Base-by-base conservation (phyloP, 1,284 basidiomycete species). In the Pyrrhoderma lamaoense region DNA sequence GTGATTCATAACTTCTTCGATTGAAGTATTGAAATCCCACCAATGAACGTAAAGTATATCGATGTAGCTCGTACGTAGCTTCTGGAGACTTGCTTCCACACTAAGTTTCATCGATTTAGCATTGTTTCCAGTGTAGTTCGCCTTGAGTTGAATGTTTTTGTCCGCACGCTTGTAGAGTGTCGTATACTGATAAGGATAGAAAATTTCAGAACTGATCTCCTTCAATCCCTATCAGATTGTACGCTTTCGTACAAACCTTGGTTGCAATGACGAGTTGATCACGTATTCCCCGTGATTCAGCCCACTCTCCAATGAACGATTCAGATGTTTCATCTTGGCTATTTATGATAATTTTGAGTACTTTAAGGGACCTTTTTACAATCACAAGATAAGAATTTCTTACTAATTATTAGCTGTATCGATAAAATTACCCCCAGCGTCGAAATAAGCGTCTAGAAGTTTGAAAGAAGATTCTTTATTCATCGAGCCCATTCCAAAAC, bases 351-450 rank as follows among this genome's bases (percentile, higher is more conserved):
- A 40, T 18, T 40, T 36, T 27, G n/a, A 25, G 34, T 36, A 31
- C 39, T 31, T 48, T 25, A 47, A 25, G 18, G 42, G 14, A n/a
- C n/a, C 31, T 27, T 34, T 34, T 21, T 42, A n/a, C 21, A 27
- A 36, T 16, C 13, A 25, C n/a, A 9, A n/a, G n/a, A n/a, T 7
- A 9, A 34, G 13, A 37, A 19, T 53, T 18, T 21, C 71, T 37
- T 56, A 70, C 75, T 77, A 76, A 53, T 59, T 64, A 49, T 72
- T 76, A 9, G 78, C 67, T 0, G 76, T 80, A 54, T 80, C 77
- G 52, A 80, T 76, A 49, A 78, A 77, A 57, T 79, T 79, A 14
- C 77, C 75, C n/a, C 70, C 72, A 2, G 64, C 67, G 34, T 75
- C 68, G 37, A 63, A 74, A 53, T 64, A 78, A 0, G 73, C 68